Base-by-base conservation (phyloP, 73 alveolate species). In the Breviolum minutum region DNA sequence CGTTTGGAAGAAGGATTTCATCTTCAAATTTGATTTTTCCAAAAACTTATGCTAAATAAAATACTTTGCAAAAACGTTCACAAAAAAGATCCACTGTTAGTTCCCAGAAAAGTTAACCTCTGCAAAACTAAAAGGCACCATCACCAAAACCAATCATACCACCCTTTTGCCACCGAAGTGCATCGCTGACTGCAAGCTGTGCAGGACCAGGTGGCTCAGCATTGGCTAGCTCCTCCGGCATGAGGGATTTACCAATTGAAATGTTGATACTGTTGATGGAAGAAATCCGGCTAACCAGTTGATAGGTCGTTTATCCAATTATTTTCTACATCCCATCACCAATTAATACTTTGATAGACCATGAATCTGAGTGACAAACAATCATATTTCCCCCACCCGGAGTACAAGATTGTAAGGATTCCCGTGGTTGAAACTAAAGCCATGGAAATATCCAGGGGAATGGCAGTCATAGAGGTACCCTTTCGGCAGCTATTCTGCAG, bases 141-240 rank as follows among this genome's bases (percentile, higher is more conserved):
- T 40, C 54, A 40, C 3, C 3, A 3, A 40, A 3, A 40, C 54
- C 54, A 40, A 40, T 40, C 54, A 40, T 40, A 40, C 54, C 54
- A 40, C 54, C 5, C 0, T 2, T 40, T 40, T 40, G 54, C 54
- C 54, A 40, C 17, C 77, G 2, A 68, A 22, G 17, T 22, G 87
- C 94, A 54, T 90, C 96, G 63, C 74, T 71, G 77, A 90, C 96
- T 6, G 96, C 80, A 60, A 90, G 87, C 87, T 90, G 96, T 24
- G 96, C 87, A 30, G 96, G 96, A 22, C 89, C 90, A 27, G 97
- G 77, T 7, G 97, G 97, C 66, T 90, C 87, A 11, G 89, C 97
- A 7, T 92, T 80, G 27, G 97, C 97, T 19, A 92, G 89, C 90
- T 92, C 97, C 97, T 92, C n/a, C n/a, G 77, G 77, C 17, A 22